Evolutionary conservation across 441 rosid species (phyloP).

Genomic region (Euphorbia corollata): DNA sequence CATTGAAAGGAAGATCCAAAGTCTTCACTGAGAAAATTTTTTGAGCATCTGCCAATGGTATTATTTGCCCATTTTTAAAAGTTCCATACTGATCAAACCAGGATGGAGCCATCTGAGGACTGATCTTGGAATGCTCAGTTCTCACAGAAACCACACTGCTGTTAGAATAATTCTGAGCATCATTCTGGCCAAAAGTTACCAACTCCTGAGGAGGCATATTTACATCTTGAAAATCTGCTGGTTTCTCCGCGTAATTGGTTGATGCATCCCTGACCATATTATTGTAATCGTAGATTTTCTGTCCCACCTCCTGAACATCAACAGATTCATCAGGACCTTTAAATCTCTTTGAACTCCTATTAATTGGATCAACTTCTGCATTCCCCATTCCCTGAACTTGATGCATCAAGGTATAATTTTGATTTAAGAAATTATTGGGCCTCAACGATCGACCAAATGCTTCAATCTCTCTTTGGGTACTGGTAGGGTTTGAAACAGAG

Average conservation of each 20-base stretch:
- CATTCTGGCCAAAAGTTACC: slow-evolving; percentile 29
- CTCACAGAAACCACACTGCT: slow-evolving; percentile 29
- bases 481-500: slow-evolving; percentile 25
- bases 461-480: slow-evolving; percentile 43
- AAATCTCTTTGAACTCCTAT: slow-evolving; percentile 43
- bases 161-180: slow-evolving; percentile 29
- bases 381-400: slow-evolving; percentile 44
- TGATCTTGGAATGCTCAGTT: slow-evolving; percentile 45
- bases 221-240: slow-evolving; percentile 25
- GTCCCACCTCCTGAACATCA: slow-evolving; percentile 28
- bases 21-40: slow-evolving; percentile 30
- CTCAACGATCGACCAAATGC: slow-evolving; percentile 44
- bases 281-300: slow-evolving; percentile 25
- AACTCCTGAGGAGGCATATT: slow-evolving; percentile 31
- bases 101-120: slow-evolving; percentile 67
- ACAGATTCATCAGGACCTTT: slow-evolving; percentile 33
- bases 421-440: slow-evolving; percentile 32
- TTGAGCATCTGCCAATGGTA: slow-evolving; percentile 35
- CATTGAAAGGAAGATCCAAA: slow-evolving; percentile 32
- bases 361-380: slow-evolving; percentile 37
- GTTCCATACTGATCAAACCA: slow-evolving; percentile 69
- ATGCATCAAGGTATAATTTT: slow-evolving; percentile 34
- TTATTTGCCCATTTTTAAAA: slow-evolving; percentile 54
- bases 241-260: slow-evolving; percentile 17
- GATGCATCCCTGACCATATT: slow-evolving; percentile 26